Evolutionary conservation across 768 basidiomycete genomes (phyloP), one percentile per base, ranked within the genome.

Genomic region (Tricholoma sp.): DNA sequence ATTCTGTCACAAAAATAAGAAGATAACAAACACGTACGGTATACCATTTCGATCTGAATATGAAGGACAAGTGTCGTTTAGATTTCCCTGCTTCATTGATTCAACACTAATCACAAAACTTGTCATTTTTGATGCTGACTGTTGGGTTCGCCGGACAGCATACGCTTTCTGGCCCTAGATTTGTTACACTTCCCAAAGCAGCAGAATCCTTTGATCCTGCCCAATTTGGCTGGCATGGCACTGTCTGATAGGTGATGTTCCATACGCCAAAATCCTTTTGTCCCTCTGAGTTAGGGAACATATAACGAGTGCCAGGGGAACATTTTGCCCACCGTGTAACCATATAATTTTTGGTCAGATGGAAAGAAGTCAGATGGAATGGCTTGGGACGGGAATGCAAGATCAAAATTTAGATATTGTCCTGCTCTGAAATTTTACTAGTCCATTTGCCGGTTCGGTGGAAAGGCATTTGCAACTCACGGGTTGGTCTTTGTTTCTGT

Each of bases 201-300:
- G 81, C 72, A 14, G 78, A 66, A 57, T 85, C 73, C 18, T 72
- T 76, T 51, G 73, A 77, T 8, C 91, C 91, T 34, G 75, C 69
- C 91, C 91, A 93, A 53, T 80, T 68, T 3, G 74, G 58, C 2
- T 79, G 56, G 64, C 91, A 93, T 29, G 83, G 71, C 9, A 91
- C 83, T 27, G 72, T 75, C 62, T 83, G 71, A 66, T 92, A 92
- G 16, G 78, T 84, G 64, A 90, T 75, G 63, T 91, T 91, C 91
- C 91, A 94, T 18, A 92, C 83, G 51, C 91, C 89, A 74, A 92
- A 93, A 65, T 92, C 91, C 86, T 88, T 45, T 46, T 27, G 47
- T 18, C 18, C 49, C 56, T 18, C 7, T 11, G 27, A 9, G 49
- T 35, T 34, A 52, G 14, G 11, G 29, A 50, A 27, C 31, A 27